Evolutionary conservation across 768 basidiomycete genomes (phyloP).

Genomic region (Tylopilus balloui): DNA sequence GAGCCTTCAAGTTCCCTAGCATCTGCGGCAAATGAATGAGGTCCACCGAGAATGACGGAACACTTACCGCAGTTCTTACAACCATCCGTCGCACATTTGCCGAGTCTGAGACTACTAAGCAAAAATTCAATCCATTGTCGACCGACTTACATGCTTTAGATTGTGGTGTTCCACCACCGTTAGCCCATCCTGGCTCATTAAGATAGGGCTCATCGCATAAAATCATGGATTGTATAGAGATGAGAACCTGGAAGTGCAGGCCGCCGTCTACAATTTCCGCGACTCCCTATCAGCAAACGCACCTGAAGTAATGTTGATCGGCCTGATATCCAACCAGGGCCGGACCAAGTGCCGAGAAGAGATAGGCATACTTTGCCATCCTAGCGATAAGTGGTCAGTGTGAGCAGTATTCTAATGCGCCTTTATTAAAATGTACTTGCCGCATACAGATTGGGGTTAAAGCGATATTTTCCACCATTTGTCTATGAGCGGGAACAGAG

Average conservation of each 20-base stretch:
- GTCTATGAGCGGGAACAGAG: constrained; percentile 40
- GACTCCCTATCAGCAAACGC: constrained; percentile 10
- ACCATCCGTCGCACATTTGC: constrained; percentile 93
- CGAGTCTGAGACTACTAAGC: constrained; percentile 53
- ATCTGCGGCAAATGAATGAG: constrained; percentile 45
- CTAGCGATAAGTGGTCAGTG: constrained; percentile 32
- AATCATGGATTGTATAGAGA: constrained; percentile 97
- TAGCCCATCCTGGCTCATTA: constrained; percentile 89
- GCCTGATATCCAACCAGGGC: constrained; percentile 91
- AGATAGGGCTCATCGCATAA: constrained; percentile 88
- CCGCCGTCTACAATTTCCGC: neutral
- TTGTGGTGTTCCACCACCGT: constrained; percentile 63
- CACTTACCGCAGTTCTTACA: constrained; percentile 73
- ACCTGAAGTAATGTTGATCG: constrained; percentile 87
- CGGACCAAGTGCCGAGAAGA: constrained; percentile 86
- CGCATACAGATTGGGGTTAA: constrained; percentile 94
- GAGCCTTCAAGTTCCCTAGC: constrained; percentile 76
- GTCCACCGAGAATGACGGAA: constrained; percentile 1
- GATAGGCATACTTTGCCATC: constrained; percentile 95
- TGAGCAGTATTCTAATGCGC: neutral
- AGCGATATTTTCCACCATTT: constrained; percentile 81
- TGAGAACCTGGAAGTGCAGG: constrained; percentile 51
- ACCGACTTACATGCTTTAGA: constrained; percentile 66
- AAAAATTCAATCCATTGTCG: neutral
- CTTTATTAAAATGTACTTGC: constrained; percentile 38